phyloP scores from a whole-genome alignment of 2,329 filamentous ascomycete genomes.

The Exserohilum rostratum region DNA sequence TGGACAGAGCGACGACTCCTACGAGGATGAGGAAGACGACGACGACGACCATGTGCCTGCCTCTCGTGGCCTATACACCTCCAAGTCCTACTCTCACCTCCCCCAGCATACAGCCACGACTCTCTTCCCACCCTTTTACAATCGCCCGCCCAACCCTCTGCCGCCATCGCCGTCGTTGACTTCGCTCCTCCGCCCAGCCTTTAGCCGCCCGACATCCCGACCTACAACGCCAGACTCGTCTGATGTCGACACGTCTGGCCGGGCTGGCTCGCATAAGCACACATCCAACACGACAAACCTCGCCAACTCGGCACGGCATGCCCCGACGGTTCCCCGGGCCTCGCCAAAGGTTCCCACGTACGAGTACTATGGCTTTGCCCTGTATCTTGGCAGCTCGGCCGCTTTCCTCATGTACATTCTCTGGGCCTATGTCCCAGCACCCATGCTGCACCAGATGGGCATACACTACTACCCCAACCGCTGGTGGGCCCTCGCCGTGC shows the following conservation, averaged over 20 bases:
- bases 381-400: slow-evolving; percentile 87
- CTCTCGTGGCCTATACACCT: slow-evolving; percentile 51
- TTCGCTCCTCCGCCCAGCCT: slow-evolving; percentile 78
- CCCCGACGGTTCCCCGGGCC: slow-evolving; percentile 75
- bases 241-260: slow-evolving; percentile 69
- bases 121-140: slow-evolving; percentile 89
- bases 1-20: slow-evolving; percentile 25
- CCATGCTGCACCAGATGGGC: slow-evolving; percentile 88
- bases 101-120: slow-evolving; percentile 40
- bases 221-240: slow-evolving; percentile 92
- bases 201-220: slow-evolving; percentile 66
- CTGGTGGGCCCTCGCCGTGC: slow-evolving; percentile 96
- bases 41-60: slow-evolving; percentile 17
- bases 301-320: slow-evolving; percentile 63
- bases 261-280: slow-evolving; percentile 17
- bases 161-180: slow-evolving; percentile 92
- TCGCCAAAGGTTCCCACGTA: slow-evolving; percentile 97
- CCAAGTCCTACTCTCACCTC: slow-evolving; percentile 54
- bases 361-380: slow-evolving; percentile 98
- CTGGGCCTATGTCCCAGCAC: slow-evolving; percentile 91
- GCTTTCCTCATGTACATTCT: slow-evolving; percentile 75
- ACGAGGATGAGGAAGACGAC: neutral
- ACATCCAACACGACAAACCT: slow-evolving; percentile 58
- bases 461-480: slow-evolving; percentile 97
- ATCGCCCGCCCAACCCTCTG: slow-evolving; percentile 90